Base-by-base conservation (phyloP, 768 basidiomycete genomes). In the Termitomyces eurrhizus region DNA sequence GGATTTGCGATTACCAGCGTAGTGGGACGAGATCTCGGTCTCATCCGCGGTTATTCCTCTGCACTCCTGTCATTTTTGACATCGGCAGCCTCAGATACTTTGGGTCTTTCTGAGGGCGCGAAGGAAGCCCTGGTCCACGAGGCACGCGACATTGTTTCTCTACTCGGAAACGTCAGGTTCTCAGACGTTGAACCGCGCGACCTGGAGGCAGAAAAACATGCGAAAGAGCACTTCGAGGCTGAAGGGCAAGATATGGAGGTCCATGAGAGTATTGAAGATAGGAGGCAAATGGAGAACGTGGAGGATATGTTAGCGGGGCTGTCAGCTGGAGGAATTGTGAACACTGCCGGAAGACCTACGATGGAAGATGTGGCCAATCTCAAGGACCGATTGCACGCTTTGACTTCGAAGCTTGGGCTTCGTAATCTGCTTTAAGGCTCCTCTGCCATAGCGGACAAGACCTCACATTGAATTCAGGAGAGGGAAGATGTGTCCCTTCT, bases 1-100 rank as follows among this genome's bases (percentile, higher is more conserved):
- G 94, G 92, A 1, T 98, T 93, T 67, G 86, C 87, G 0, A 71
- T 74, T 14, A 76, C 85, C 11, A 92, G 94, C 1, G 86, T 80
- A 2, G 89, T 90, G 16, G 93, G 95, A 0, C 83, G 87, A 29
- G 81, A 90, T 62, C 71, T 98, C 2, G 96, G 96, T 3, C 69
- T 79, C 42, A 76, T 96, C 18, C 85, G 95, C 26, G 97, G 95
- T 0, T 73, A 80, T 29, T 79, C 86, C 0, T 81, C 87, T 8
- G 88, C 86, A 0, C 69, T 93, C 7, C 73, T 89, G 21, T 69
- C 85, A 2, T 79, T 88, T 61, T 74, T 93, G 52, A 66, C 76
- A 32, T 75, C 80, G 21, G 18, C 56, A 32, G 32, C 56, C 11
- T 39, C 58, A 13, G 18, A 52, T 14, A 39, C 29, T 13, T 8